Percentiles rank a stretch among this genome's conserved stretches.
phyloP scores from a whole-genome alignment of 169 alveolate genomes.

The Babesia bigemina region DNA sequence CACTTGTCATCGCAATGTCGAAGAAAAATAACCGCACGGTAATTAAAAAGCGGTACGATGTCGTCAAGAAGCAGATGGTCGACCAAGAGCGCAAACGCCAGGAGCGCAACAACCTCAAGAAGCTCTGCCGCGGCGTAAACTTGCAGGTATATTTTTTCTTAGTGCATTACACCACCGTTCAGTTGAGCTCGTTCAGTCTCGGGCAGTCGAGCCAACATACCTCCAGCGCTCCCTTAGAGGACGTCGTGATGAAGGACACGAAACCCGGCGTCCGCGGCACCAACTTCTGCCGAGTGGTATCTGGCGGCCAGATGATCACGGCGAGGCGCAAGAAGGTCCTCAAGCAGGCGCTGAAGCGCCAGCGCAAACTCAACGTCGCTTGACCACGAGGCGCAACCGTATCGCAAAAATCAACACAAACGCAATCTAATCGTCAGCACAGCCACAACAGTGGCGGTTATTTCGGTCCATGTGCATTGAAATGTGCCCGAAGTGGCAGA shows the following conservation, averaged over 20 bases:
- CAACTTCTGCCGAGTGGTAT: slow-evolving; percentile 34
- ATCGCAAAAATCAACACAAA: not conserved
- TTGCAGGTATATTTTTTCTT: slow-evolving; percentile 21
- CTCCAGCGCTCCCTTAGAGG: not conserved
- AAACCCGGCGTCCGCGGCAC: slow-evolving; percentile 26
- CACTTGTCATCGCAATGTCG: slow-evolving; percentile 17
- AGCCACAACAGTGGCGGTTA: not conserved
- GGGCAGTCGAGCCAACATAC: not conserved
- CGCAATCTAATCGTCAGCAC: not conserved
- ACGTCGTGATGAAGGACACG: slow-evolving; percentile 35
- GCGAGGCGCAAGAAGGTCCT: slow-evolving; percentile 62
- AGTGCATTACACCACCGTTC: not conserved
- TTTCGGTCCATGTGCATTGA: not conserved
- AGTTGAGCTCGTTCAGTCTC: slow-evolving; percentile 8
- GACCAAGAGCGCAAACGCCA: slow-evolving; percentile 37
- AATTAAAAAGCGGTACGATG: slow-evolving; percentile 36
- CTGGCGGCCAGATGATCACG: slow-evolving; percentile 20
- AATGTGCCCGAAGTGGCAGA: too few relatives aligned
- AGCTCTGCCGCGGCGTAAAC: slow-evolving; percentile 29
- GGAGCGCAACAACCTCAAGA: slow-evolving; percentile 27
- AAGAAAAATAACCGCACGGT: slow-evolving; percentile 48
- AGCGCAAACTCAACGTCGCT: slow-evolving; percentile 26
- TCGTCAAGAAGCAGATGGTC: slow-evolving; percentile 50
- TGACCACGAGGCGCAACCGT: too few relatives aligned
- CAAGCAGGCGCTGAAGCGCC: slow-evolving; percentile 47